Base-by-base conservation (phyloP, 1,139 yeast species). In the Blastobotrys ciferrii region DNA sequence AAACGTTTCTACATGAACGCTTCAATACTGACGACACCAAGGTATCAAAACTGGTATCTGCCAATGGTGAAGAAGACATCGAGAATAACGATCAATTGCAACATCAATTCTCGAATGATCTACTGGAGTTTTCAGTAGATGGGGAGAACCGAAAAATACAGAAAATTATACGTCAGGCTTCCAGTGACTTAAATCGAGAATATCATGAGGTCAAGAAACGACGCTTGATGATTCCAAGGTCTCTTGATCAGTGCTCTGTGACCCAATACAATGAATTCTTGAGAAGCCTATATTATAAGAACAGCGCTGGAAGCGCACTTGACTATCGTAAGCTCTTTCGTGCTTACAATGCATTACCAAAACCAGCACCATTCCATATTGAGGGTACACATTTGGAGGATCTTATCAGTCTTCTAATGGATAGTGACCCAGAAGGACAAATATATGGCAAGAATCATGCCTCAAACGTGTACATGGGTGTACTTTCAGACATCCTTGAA, bases 341-440 rank as follows among this genome's bases (percentile, higher is more conserved):
- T 20, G 60, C 69, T n/a, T 76, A 72, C 55, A 53, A 63, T 19
- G 61, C 64, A 6, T 57, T 75, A 9, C 77, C 78, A 1, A 45
- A 49, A 37, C 58, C 58, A 9, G 48, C 55, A 15, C 71, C 74
- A 3, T 55, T 63, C 3, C 66, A 67, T 47, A 59, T 75, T 43
- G 51, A 60, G 3, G 65, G 70, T 3, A 53, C 59, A 7, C 75
- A 76, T 54, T 62, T 77, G 32, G 74, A 75, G 50, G 66, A 64
- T 7, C 65, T 78, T 32, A 50, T 77, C 18, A 49, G 57, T 18
- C 41, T 31, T 17, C 31, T 28, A 28, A 48, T 48, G 51, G 32
- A 40, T 6, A 23, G 39, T 11, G 31, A 20, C n/a, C 32, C 43
- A 40, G 46, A 42, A 12, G 35, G 32, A 2, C 23, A 19, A 3